Evolutionary conservation across 2,329 filamentous ascomycete genomes (phyloP), one percentile per base, ranked within the genome.

Genomic region (Neonectria hederae): DNA sequence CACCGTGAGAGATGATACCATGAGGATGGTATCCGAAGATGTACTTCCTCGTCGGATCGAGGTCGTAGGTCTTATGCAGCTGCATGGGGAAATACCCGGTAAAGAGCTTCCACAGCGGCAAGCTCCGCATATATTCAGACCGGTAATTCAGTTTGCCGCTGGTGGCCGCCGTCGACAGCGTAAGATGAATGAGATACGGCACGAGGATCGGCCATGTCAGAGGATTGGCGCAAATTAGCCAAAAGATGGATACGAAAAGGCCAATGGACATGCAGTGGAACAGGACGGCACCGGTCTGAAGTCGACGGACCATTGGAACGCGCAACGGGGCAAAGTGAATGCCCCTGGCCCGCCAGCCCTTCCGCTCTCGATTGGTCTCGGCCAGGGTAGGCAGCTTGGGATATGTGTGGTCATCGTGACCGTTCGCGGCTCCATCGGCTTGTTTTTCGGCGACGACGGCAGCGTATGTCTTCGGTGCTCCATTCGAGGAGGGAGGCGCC

Each of bases 21-120:
- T 99, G 96, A 0, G 96, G 96, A 74, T 98, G 96, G 78, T 98
- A 98, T 48, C 95, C 95, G 73, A 99, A 94, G 67, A 99, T 94
- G 81, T 98, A 99, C 79, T 97, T 97, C 67, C 94, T 86, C 1
- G 91, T 93, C 0, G 93, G 87, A 22, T 92, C 87, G 7, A 99
- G 87, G 61, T 90, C 86, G 69, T 91, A 87, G 4, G 93, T 96
- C 69, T 96, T 93, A 81, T 98, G 94, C 42, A 99, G 85, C 61
- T 87, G 87, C 52, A 94, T 93, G 4, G 96, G 96, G 76, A 97
- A 99, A 82, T 98, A 99, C 17, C 89, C 92, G 26, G 92, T 94
- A 76, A 97, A 98, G 49, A 97, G 87, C 40, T 87, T 92, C 95
- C 95, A 99, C 48, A 97, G 81, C 30, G 87, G 88, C 53, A 91